A percentile compares a stretch with the other conserved stretches of the same genome.
Evolutionary conservation across 2,329 filamentous ascomycete species (phyloP).

Genomic region (Epichloe coenophiala): DNA sequence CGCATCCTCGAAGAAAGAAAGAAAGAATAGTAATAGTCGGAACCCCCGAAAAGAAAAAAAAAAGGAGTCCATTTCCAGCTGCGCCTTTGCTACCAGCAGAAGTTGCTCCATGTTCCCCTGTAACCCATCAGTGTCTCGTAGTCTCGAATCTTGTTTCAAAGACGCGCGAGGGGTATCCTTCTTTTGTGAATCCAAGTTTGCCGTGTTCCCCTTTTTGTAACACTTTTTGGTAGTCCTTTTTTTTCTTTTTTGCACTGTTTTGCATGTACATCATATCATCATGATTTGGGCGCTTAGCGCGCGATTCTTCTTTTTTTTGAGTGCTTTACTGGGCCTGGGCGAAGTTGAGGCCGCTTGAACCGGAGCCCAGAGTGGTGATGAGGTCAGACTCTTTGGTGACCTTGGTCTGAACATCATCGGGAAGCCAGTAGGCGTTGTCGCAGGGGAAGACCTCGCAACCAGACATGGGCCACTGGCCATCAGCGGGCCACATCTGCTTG

Average conservation of each 20-base stretch:
- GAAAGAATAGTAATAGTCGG: not conserved
- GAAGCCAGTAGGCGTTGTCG: slow-evolving; percentile 37
- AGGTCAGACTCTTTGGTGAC: slow-evolving; percentile 33
- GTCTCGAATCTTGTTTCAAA: not conserved
- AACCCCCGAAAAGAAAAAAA: not conserved
- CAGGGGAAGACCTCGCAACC: slow-evolving; percentile 41
- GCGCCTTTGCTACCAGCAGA: slow-evolving; percentile 1
- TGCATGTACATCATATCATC: not conserved
- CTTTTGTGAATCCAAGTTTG: not conserved
- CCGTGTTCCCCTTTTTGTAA: not conserved
- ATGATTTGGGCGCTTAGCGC: slow-evolving; percentile 1
- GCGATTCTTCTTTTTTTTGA: no score
- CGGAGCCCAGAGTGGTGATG: slow-evolving; percentile 35
- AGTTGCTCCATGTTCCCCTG: not conserved
- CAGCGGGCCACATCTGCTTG: slow-evolving; percentile 39
- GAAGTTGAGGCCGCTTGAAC: slow-evolving; percentile 14
- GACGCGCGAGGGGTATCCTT: slow-evolving; percentile 4
- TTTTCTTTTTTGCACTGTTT: not conserved
- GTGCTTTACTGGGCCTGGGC: not conserved
- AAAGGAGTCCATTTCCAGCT: not conserved
- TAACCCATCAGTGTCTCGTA: not conserved
- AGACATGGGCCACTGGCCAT: slow-evolving; percentile 25
- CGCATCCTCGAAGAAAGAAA: not conserved
- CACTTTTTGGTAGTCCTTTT: not conserved
- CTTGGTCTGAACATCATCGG: slow-evolving; percentile 44